Conservation (phyloP, 305 asterid species). For the Solanum hybrid region DNA sequence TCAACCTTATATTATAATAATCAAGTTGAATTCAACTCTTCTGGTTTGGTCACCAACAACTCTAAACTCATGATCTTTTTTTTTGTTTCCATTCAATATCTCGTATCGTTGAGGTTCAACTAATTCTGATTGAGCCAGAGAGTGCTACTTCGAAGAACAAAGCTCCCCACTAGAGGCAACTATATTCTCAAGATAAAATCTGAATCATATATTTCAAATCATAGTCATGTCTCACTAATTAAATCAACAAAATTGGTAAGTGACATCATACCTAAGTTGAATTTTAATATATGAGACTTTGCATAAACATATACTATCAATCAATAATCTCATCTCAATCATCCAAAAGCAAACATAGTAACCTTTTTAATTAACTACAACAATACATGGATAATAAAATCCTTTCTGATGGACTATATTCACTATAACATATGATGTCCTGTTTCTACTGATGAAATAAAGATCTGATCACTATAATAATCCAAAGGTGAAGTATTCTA, state of each 20-base stretch:
- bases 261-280: not conserved
- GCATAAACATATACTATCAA: not conserved
- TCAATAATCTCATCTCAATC: not conserved
- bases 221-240: not conserved
- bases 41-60: not conserved
- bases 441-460: not conserved
- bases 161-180: not conserved
- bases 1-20: not conserved
- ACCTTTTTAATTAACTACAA: not conserved
- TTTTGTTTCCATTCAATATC: not conserved
- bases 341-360: not conserved
- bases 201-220: not conserved
- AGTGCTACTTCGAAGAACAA: not conserved
- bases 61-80: not conserved
- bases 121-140: not conserved
- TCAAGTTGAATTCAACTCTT: not conserved
- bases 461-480: not conserved
- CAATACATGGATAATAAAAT: not conserved
- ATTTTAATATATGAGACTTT: not conserved
- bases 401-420: not conserved
- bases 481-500: not conserved
- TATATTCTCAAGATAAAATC: not conserved
- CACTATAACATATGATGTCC: not conserved
- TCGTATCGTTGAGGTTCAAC: not conserved
- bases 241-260: not conserved